Evolutionary conservation across 2,329 filamentous ascomycete species (phyloP), one percentile per base, ranked within the genome.

Genomic region (Microdochium nivale): DNA sequence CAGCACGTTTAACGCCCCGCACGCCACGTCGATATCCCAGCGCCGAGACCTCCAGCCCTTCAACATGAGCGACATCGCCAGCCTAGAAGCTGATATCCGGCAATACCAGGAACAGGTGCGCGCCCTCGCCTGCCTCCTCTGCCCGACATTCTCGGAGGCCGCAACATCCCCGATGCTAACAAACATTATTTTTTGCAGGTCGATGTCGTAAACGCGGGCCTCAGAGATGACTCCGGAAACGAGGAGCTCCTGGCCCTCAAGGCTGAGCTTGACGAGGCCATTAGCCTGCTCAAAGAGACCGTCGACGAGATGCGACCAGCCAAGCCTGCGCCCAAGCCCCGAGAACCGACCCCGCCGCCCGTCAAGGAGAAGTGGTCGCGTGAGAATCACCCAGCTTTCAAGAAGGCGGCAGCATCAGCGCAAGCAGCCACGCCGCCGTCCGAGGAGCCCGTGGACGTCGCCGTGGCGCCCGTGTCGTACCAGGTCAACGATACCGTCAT

Each of bases 401-500:
- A 78, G 70, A 87, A 75, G 75, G 72, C 65, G 68, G 75, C 69
- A 19, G 59, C 64, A 5, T 53, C 66, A 56, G 75, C 69, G 19
- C 60, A 63, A 4, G 54, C 66, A 56, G 67, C 78, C 52, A 80
- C 82, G 51, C 27, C 27, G 27, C 27, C 27, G 5, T 5, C 27
- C 27, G 80, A 86, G 57, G 74, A 78, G 21, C 19, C 40, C 19
- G 40, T 7, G 16, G 55, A 69, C 52, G 73, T 76, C 27, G 70
- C 78, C n/a, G n/a, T n/a, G 30, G 67, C 70, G 2, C 72, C 77
- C 0, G 74, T 77, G 2, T 77, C 77, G 10, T 96, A 91, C 70
- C 81, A 87, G 52, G 88, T 96, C 58, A 96, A 96, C 65, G 94
- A 99, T 63, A 87, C 77, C 30, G 88, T 96, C 51, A 77, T 94